These are phyloP conservation scores for Nigrograna mackinnonii DNA, from an alignment of 2,329 filamentous ascomycete species.

Conservation along the genomic window DNA sequence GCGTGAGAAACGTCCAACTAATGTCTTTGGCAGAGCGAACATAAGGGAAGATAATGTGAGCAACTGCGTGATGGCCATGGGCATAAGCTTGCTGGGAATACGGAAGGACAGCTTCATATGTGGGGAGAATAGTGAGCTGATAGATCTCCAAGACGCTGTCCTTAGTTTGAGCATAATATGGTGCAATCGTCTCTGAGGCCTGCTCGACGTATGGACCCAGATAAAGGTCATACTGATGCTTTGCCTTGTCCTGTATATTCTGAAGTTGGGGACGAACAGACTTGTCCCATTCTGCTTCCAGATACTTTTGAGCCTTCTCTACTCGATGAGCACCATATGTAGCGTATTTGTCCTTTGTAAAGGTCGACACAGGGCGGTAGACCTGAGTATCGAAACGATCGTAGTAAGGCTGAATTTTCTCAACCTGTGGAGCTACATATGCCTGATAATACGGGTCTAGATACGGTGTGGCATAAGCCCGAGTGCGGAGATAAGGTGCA, in stretches of 20 bases:
- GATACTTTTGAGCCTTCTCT: slow-evolving; percentile 67
- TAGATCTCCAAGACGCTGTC: slow-evolving; percentile 70
- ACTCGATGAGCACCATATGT: slow-evolving; percentile 77
- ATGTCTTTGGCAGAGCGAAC: slow-evolving; percentile 72
- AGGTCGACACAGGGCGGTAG: slow-evolving; percentile 68
- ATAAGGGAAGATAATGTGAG: slow-evolving; percentile 73
- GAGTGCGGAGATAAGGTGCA: slow-evolving; percentile 74
- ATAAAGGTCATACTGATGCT: slow-evolving; percentile 68
- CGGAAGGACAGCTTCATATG: slow-evolving; percentile 74
- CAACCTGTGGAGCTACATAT: slow-evolving; percentile 83
- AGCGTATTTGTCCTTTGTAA: slow-evolving; percentile 63
- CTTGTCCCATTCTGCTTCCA: slow-evolving; percentile 75
- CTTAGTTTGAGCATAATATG: slow-evolving; percentile 72
- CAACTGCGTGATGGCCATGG: slow-evolving; percentile 67
- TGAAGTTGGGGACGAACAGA: slow-evolving; percentile 75
- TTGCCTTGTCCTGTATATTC: slow-evolving; percentile 64
- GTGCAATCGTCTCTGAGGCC: slow-evolving; percentile 60
- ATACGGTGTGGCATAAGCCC: slow-evolving; percentile 71
- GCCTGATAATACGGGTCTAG: slow-evolving; percentile 82
- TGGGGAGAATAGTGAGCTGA: slow-evolving; percentile 72
- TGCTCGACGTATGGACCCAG: slow-evolving; percentile 76
- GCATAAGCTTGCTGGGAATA: slow-evolving; percentile 72
- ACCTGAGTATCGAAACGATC: slow-evolving; percentile 61
- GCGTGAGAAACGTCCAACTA: slow-evolving; percentile 71
- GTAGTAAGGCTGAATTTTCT: slow-evolving; percentile 74